Evolutionary conservation across 768 basidiomycete species (phyloP).

Genomic region (Phallus indusiatus): DNA sequence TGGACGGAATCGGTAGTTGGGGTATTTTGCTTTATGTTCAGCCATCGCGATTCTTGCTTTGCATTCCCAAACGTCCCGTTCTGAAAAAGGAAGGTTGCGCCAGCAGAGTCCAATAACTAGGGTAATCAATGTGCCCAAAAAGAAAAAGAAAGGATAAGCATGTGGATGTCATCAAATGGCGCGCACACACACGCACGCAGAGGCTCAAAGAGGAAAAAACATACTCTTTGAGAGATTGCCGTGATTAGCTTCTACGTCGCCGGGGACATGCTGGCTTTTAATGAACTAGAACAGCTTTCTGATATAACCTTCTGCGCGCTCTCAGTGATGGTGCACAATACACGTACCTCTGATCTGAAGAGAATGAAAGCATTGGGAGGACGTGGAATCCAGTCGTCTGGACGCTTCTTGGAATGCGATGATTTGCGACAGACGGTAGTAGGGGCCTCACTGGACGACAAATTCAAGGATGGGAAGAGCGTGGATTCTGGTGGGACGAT

Average conservation of each 20-base stretch:
- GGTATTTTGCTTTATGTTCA: slow-evolving; percentile 65
- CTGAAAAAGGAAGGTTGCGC: slow-evolving; percentile 57
- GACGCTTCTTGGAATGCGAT: slow-evolving; percentile 35
- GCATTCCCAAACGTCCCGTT: slow-evolving; percentile 68
- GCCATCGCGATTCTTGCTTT: slow-evolving; percentile 62
- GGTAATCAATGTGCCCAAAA: background rate
- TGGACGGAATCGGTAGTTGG: slow-evolving; percentile 76
- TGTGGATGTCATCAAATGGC: too few relatives aligned
- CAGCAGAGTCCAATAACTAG: slow-evolving; percentile 51
- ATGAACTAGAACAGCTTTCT: background rate
- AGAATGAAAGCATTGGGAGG: slow-evolving; percentile 83
- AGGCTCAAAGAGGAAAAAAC: background rate
- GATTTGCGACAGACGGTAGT: slow-evolving; percentile 18
- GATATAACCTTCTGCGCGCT: background rate
- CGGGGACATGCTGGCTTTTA: slow-evolving; percentile 44
- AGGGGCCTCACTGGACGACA: slow-evolving; percentile 16
- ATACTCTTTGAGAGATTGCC: slow-evolving; percentile 66
- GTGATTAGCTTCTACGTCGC: slow-evolving; percentile 73
- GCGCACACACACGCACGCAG: too few relatives aligned
- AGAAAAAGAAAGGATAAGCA: background rate
- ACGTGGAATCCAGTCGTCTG: slow-evolving; percentile 65
- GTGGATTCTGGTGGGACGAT: slow-evolving; percentile 33
- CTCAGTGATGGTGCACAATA: slow-evolving; percentile 2
- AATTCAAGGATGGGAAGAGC: slow-evolving; percentile 43
- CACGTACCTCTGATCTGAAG: slow-evolving; percentile 66